These are phyloP conservation scores for Candida fluviatilis DNA, from an alignment of 805 yeast genomes.

Conservation along the genomic window DNA sequence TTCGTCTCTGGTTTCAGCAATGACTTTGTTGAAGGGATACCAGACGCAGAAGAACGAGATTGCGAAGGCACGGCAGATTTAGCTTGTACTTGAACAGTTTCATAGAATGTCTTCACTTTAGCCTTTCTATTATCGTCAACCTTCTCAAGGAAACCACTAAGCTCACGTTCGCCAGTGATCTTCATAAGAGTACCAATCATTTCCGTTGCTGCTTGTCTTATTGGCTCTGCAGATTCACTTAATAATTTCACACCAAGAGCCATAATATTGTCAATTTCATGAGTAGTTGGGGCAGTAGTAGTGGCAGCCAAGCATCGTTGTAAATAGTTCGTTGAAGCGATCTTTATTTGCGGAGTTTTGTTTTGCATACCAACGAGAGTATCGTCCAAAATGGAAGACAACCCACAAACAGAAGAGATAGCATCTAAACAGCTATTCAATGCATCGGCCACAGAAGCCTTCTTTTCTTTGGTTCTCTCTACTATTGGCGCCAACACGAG, in stretches of 20 bases:
- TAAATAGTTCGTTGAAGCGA: constrained; percentile 64
- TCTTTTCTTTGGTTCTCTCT: constrained; percentile 87
- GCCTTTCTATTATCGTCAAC: constrained; percentile 70
- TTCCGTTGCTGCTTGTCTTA: constrained; percentile 73
- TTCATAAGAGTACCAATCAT: constrained; percentile 79
- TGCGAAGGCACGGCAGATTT: constrained; percentile 7
- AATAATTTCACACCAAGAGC: constrained; percentile 57
- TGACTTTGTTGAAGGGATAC: constrained; percentile 9
- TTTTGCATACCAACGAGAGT: constrained; percentile 58
- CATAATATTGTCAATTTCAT: constrained; percentile 57
- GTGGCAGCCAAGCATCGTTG: constrained; percentile 58
- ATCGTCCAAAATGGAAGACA: constrained; percentile 56
- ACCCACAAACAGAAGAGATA: constrained; percentile 48
- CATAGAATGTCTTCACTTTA: constrained; percentile 60
- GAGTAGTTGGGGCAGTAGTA: constrained; percentile 41
- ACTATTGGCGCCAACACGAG: constrained; percentile 58
- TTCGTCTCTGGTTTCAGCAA: constrained; percentile 1
- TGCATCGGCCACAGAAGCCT: constrained; percentile 70
- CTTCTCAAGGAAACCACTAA: constrained; percentile 56
- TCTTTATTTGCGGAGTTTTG: constrained; percentile 79
- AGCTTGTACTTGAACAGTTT: constrained; percentile 50
- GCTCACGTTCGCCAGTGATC: constrained; percentile 69
- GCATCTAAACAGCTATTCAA: constrained; percentile 64
- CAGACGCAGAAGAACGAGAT: constrained; percentile 7
- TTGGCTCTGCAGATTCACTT: constrained; percentile 79